phyloP scores from a whole-genome alignment of 2,329 filamentous ascomycete species.

The Arthrobotrys pseudoclavata region DNA sequence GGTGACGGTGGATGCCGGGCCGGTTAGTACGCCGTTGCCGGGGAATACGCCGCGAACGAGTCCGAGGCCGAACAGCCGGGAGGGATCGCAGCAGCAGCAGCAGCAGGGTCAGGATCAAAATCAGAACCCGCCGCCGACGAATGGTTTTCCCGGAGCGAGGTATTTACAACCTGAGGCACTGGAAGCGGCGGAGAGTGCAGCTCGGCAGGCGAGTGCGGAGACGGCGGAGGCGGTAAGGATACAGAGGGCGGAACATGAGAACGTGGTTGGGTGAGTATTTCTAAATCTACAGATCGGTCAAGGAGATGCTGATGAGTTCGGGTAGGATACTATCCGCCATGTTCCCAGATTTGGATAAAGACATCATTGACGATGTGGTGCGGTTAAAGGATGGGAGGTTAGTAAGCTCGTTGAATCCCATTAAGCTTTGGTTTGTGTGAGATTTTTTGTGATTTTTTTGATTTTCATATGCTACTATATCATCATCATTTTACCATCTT shows the following conservation, averaged over 20 bases:
- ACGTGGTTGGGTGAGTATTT: conserved; percentile 79
- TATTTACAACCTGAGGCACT: conserved; percentile 67
- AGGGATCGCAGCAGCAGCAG: conserved; percentile 60
- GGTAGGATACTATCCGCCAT: conserved; percentile 84
- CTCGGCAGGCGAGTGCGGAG: conserved; percentile 90
- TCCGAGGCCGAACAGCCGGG: conserved; percentile 65
- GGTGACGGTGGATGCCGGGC: conserved; percentile 63
- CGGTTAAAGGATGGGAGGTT: conserved; percentile 93
- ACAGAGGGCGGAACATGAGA: conserved; percentile 85
- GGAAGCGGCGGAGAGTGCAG: conserved; percentile 87
- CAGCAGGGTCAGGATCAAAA: conserved; percentile 60
- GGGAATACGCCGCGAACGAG: conserved; percentile 70
- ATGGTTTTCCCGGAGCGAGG: conserved; percentile 65
- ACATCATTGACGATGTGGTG: conserved; percentile 96
- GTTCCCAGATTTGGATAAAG: conserved; percentile 94
- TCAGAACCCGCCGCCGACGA: conserved; percentile 61
- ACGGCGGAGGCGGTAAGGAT: conserved; percentile 87
- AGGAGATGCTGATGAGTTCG: background rate
- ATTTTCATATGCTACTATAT: conserved; percentile 15
- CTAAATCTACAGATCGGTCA: background rate
- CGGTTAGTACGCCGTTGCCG: conserved; percentile 68
- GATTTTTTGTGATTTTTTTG: conserved; percentile 12
- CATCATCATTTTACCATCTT: conserved; percentile 1
- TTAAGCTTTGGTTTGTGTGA: conserved; percentile 44
- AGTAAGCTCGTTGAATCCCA: conserved; percentile 66